Percentiles rank a stretch among this genome's conserved stretches.
Conservation (phyloP, 805 yeast species). For the Candida mattraensis region DNA sequence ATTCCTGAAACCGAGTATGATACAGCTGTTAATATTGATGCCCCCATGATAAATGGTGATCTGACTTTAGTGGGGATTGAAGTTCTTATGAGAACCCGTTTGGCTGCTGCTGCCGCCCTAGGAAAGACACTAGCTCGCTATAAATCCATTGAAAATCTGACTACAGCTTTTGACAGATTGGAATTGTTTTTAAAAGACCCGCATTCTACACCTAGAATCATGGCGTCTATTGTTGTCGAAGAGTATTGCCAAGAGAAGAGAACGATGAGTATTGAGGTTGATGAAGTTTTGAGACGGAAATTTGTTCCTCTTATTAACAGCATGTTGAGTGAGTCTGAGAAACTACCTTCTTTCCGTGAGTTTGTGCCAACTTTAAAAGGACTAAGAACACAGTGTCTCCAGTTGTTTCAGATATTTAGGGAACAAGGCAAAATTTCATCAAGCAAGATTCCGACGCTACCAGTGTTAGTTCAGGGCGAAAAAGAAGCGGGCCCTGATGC, state of each 20-base stretch:
- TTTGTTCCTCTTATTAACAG: conserved; percentile 30
- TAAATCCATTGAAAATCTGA: conserved; percentile 37
- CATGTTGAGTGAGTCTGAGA: conserved; percentile 42
- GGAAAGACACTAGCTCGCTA: conserved; percentile 64
- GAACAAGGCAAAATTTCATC: conserved; percentile 74
- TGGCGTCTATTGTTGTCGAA: conserved; percentile 66
- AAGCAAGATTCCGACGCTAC: conserved; percentile 73
- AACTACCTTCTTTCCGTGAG: conserved; percentile 68
- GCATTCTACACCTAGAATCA: conserved; percentile 79
- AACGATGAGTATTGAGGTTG: conserved; percentile 16
- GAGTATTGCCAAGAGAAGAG: conserved; percentile 52
- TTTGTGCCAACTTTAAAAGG: conserved; percentile 83
- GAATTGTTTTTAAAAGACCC: conserved; percentile 50
- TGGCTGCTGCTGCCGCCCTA: conserved; percentile 71
- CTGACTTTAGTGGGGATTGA: conserved; percentile 80
- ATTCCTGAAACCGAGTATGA: conserved; percentile 55
- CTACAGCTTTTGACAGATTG: conserved; percentile 39
- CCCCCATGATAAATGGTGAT: conserved; percentile 91
- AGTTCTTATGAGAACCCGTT: conserved; percentile 69
- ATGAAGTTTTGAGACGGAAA: conserved; percentile 4
- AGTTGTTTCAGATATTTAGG: conserved; percentile 73
- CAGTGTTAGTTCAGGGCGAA: conserved; percentile 93
- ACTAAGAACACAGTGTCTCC: conserved; percentile 83
- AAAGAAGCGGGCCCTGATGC: conserved; percentile 93
- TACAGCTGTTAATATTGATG: conserved; percentile 80